Percentiles rank a stretch among this genome's conserved stretches.
These are phyloP conservation scores for Leccinum subrobustum DNA, from an alignment of 1,284 basidiomycete genomes.

Conservation along the genomic window DNA sequence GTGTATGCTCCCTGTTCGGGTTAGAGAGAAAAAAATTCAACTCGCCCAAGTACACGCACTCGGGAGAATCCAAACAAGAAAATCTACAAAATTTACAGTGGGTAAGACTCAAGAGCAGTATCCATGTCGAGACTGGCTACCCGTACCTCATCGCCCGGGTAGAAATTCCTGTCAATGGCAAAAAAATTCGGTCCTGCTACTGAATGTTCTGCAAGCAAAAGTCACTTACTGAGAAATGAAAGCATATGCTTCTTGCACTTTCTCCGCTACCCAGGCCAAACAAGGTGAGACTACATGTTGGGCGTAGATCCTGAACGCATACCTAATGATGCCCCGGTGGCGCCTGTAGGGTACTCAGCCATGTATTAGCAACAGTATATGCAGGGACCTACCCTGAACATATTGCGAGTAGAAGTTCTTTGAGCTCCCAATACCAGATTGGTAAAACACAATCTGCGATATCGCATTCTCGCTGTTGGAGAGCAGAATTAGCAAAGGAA, in stretches of 20 bases:
- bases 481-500: not conserved
- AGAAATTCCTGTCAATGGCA: slow-evolving; percentile 51
- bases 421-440: slow-evolving; percentile 65
- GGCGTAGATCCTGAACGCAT: slow-evolving; percentile 1
- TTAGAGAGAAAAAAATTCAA: not conserved
- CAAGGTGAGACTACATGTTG: slow-evolving; percentile 5
- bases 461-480: slow-evolving; percentile 42
- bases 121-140: not conserved
- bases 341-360: slow-evolving; percentile 39
- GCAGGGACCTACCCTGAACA: slow-evolving; percentile 41
- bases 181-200: not conserved
- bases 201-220: not conserved
- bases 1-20: slow-evolving; percentile 62
- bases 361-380: not conserved
- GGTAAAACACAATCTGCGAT: slow-evolving; percentile 69
- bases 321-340: slow-evolving; percentile 61
- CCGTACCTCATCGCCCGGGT: slow-evolving; percentile 64
- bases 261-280: slow-evolving; percentile 44
- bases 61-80: slow-evolving; percentile 75
- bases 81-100: slow-evolving; percentile 38
- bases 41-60: slow-evolving; percentile 35
- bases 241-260: slow-evolving; percentile 71
- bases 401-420: slow-evolving; percentile 56
- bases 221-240: slow-evolving; percentile 69
- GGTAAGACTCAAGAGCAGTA: slow-evolving; percentile 1